phyloP scores from a whole-genome alignment of 768 basidiomycete species.

The Basidioascus undulatus region DNA sequence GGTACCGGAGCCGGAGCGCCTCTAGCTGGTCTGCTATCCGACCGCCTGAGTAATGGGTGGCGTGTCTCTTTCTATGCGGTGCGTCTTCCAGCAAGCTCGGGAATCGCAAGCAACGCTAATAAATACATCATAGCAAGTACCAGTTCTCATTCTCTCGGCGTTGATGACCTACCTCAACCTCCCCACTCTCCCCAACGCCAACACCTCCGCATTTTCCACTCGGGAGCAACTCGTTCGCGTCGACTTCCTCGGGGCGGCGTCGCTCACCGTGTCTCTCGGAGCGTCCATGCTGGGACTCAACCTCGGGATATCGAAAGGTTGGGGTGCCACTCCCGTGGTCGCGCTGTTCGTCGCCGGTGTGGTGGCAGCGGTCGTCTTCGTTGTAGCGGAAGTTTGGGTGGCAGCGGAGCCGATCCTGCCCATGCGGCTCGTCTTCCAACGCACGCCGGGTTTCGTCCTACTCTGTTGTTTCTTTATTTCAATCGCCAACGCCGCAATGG shows the following conservation, averaged over 20 bases:
- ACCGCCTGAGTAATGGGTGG: too few species aligned
- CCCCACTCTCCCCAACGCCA: slow-evolving; percentile 29
- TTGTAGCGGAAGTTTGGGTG: slow-evolving; percentile 49
- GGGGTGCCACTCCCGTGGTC: slow-evolving; percentile 45
- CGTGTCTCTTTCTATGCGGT: too few species aligned
- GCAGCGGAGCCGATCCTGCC: slow-evolving; percentile 73
- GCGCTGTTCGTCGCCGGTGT: slow-evolving; percentile 35
- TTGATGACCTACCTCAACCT: slow-evolving; percentile 54
- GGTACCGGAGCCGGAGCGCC: too few species aligned
- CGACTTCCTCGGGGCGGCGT: slow-evolving; percentile 56
- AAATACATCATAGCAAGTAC: too few species aligned
- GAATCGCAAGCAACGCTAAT: too few species aligned
- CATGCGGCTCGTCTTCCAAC: slow-evolving; percentile 41
- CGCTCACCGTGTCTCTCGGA: slow-evolving; percentile 44
- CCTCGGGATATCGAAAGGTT: slow-evolving; percentile 52
- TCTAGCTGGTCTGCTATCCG: too few species aligned
- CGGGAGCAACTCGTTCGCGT: slow-evolving; percentile 47
- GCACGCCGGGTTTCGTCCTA: slow-evolving; percentile 64
- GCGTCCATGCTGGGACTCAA: slow-evolving; percentile 48
- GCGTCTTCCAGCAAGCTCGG: too few species aligned
- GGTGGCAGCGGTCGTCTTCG: slow-evolving; percentile 33
- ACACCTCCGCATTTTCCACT: slow-evolving; percentile 31
- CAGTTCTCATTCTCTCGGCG: slow-evolving; percentile 35
- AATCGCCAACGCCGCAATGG: too few species aligned
- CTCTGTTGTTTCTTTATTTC: too few species aligned